Evolutionary conservation across 768 basidiomycete species (phyloP).

Genomic region (Boletus pseudo-olivaceus): DNA sequence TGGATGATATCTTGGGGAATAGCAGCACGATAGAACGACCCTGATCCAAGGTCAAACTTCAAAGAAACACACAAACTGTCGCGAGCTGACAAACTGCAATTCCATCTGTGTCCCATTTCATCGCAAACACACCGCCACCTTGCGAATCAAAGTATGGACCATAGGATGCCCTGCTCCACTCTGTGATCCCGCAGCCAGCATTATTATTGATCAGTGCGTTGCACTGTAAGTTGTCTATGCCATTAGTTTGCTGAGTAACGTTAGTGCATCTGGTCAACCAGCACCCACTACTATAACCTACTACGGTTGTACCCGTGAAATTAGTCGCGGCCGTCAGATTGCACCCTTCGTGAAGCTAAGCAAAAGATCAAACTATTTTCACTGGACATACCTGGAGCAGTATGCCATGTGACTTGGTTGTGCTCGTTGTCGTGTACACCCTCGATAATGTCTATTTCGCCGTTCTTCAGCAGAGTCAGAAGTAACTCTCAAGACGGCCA

Average conservation of each 20-base stretch:
- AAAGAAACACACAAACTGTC: not conserved
- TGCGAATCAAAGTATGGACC: constrained; percentile 77
- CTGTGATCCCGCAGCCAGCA: constrained; percentile 73
- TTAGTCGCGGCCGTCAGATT: constrained; percentile 48
- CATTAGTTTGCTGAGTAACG: constrained; percentile 42
- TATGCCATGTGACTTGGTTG: constrained; percentile 84
- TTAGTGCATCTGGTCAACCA: not conserved
- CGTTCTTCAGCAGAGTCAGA: constrained; percentile 42
- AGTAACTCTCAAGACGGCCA: not conserved
- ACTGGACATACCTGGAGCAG: constrained; percentile 46
- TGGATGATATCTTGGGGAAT: constrained; percentile 62
- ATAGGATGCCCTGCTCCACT: constrained; percentile 80
- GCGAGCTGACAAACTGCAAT: constrained; percentile 65
- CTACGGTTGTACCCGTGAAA: constrained; percentile 63
- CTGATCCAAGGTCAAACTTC: constrained; percentile 34
- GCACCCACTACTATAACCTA: constrained; percentile 32
- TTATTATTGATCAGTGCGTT: constrained; percentile 51
- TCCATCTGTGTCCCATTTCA: constrained; percentile 81
- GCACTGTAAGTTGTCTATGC: constrained; percentile 51
- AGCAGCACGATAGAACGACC: constrained; percentile 80
- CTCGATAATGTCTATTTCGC: constrained; percentile 83
- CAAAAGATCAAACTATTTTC: not conserved
- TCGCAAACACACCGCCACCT: constrained; percentile 82
- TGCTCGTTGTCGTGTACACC: constrained; percentile 83
- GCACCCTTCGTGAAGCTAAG: constrained; percentile 45